A percentile compares a stretch with the other conserved stretches of the same genome.
phyloP scores from a whole-genome alignment of 331 rosid species.

The Phaseolus coccineus region DNA sequence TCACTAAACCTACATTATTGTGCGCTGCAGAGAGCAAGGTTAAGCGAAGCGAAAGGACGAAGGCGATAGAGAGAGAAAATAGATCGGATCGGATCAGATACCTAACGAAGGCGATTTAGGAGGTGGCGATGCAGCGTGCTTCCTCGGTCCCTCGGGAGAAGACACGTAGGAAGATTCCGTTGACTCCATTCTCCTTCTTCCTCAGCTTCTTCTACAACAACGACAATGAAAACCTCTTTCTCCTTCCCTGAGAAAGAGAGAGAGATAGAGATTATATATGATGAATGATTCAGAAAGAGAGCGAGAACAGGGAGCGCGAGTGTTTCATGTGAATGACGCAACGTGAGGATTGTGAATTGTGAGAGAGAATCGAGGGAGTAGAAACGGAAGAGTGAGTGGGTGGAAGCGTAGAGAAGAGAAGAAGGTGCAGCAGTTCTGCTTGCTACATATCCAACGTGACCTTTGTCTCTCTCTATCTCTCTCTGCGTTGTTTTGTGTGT shows the following conservation, averaged over 20 bases:
- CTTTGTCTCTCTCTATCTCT: not conserved
- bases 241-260: constrained; percentile 42
- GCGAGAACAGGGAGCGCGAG: not conserved
- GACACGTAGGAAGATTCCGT: constrained; percentile 91
- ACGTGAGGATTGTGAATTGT: not conserved
- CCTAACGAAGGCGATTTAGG: constrained; percentile 82
- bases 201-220: not conserved
- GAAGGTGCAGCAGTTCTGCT: constrained; percentile 36
- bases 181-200: constrained; percentile 74
- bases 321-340: constrained; percentile 31
- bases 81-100: constrained; percentile 78
- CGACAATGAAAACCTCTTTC: constrained; percentile 34
- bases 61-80: constrained; percentile 34
- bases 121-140: constrained; percentile 70
- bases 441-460: constrained; percentile 46
- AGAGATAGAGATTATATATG: constrained; percentile 27
- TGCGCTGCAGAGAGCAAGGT: not conserved
- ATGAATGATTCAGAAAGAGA: constrained; percentile 34
- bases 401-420: constrained; percentile 28
- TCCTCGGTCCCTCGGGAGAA: constrained; percentile 89
- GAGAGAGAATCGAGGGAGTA: constrained; percentile 28
- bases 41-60: not conserved
- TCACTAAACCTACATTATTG: constrained; percentile 43
- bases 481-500: constrained; percentile 11
- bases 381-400: constrained; percentile 2